These are phyloP conservation scores for Aristolochia californica DNA, from an alignment of 164 flowering plant species.

Conservation along the genomic window DNA sequence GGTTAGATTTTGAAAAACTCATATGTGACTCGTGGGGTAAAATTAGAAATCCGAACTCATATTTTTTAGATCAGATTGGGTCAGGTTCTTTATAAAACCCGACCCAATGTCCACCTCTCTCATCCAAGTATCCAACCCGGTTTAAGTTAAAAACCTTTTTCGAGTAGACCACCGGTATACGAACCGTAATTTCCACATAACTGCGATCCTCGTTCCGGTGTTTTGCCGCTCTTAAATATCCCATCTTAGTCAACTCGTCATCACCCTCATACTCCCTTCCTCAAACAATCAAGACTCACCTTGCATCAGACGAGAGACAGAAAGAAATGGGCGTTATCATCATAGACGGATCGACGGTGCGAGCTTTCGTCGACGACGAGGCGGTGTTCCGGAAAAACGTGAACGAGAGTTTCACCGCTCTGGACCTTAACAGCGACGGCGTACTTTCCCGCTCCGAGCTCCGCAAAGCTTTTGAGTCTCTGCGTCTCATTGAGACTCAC, in stretches of 20 bases:
- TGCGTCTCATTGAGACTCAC: conserved; percentile 15
- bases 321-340: conserved; percentile 28
- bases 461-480: conserved; percentile 12
- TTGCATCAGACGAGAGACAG: background rate
- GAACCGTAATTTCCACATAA: too few relatives aligned
- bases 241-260: background rate
- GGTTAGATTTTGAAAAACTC: too few relatives aligned
- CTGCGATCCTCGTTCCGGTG: background rate
- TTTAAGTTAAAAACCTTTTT: too few relatives aligned
- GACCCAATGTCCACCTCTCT: too few relatives aligned
- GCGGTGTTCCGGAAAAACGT: conserved; percentile 24
- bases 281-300: background rate
- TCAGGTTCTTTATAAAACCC: too few relatives aligned
- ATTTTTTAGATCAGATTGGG: too few relatives aligned
- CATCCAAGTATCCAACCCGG: too few relatives aligned
- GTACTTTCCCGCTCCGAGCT: conserved; percentile 29
- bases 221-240: background rate
- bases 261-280: background rate
- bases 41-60: too few relatives aligned
- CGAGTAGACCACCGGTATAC: too few relatives aligned
- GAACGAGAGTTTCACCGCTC: conserved; percentile 23
- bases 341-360: conserved; percentile 27
- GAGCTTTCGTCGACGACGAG: conserved; percentile 28
- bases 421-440: conserved; percentile 37
- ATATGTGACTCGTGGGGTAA: too few relatives aligned